These are phyloP conservation scores for Xylariaceae sp. DNA, from an alignment of 2,329 filamentous ascomycete species.

Conservation along the genomic window DNA sequence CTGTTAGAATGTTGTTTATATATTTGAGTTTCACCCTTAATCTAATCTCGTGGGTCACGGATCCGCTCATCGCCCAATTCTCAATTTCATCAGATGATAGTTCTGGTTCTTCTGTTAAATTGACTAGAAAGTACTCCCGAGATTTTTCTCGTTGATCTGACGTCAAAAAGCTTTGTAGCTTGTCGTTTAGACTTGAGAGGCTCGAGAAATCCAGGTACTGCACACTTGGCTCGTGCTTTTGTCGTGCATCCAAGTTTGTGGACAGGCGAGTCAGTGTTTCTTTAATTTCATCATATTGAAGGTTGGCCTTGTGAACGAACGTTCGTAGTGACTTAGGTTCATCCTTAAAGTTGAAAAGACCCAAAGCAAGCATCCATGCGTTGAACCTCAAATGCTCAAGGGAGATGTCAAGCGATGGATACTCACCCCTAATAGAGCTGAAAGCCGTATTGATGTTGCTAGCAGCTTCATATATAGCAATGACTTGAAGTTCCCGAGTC, in stretches of 20 bases:
- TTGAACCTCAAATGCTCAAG: conserved; percentile 11
- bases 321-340: background rate
- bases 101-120: background rate
- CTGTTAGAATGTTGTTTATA: conserved; percentile 7
- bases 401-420: conserved; percentile 10
- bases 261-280: background rate
- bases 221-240: background rate
- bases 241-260: background rate
- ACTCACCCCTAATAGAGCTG: background rate
- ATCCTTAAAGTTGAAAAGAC: background rate
- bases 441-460: background rate
- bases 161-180: conserved; percentile 2
- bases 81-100: background rate
- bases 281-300: conserved; percentile 1
- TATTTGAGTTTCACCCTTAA: conserved; percentile 10
- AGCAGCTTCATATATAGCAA: conserved; percentile 6
- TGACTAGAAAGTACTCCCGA: conserved; percentile 11
- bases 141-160: background rate
- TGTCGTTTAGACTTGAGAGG: background rate
- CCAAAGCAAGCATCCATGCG: conserved; percentile 3
- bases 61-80: background rate
- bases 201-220: background rate
- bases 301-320: background rate
- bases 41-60: conserved; percentile 3
- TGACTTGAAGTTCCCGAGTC: conserved; percentile 2